Conservation (phyloP, 345 rosid species). For the Heritiera littoralis region DNA sequence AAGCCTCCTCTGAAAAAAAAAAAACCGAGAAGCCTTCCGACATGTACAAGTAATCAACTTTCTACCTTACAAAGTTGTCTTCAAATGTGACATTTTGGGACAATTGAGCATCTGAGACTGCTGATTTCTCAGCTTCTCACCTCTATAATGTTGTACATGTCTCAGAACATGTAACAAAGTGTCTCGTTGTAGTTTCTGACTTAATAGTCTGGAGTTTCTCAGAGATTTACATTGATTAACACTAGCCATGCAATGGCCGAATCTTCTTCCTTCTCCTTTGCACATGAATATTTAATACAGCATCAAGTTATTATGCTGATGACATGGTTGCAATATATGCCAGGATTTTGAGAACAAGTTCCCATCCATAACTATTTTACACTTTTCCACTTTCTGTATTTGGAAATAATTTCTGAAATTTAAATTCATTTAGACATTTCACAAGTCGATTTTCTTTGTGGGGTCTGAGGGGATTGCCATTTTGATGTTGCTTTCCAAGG, state of each 20-base stretch:
- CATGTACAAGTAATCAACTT: background rate
- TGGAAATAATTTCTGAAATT: background rate
- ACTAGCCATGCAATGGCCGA: background rate
- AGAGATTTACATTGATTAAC: background rate
- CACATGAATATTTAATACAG: background rate
- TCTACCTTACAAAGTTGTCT: background rate
- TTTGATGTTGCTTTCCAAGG: background rate
- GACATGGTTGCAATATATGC: background rate
- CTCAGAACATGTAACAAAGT: background rate
- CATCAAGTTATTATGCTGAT: background rate
- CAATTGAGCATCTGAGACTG: background rate
- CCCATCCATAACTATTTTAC: background rate
- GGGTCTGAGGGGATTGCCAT: background rate
- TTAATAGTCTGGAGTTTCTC: background rate
- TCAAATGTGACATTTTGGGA: background rate
- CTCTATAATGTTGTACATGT: background rate
- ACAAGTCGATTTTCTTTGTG: background rate
- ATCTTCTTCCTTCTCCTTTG: background rate
- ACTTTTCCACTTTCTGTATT: background rate
- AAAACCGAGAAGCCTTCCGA: background rate
- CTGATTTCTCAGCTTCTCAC: background rate
- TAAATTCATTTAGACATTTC: background rate
- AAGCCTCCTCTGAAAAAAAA: background rate
- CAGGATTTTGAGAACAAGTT: background rate
- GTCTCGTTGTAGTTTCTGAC: background rate